A percentile compares a stretch with the other conserved stretches of the same genome.
phyloP scores from a whole-genome alignment of 116 monocot species.

The Posidonia oceanica region DNA sequence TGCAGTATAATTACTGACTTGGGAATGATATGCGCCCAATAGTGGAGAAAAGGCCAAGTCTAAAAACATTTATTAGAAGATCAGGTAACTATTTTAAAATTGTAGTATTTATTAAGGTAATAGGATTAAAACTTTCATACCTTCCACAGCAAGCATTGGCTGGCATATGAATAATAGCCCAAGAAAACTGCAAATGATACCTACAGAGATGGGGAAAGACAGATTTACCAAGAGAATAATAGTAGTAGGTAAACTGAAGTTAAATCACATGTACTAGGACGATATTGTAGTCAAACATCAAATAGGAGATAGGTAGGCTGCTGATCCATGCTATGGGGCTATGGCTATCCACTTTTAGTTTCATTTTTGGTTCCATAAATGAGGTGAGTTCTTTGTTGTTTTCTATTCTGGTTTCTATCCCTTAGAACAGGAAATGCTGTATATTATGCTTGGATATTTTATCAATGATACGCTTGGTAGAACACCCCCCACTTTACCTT shows the following conservation, averaged over 20 bases:
- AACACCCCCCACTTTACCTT: too few relatives aligned
- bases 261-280: background rate
- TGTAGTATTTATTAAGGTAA: background rate
- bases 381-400: too few relatives aligned
- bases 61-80: background rate
- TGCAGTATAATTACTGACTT: background rate
- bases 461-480: too few relatives aligned
- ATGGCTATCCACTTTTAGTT: too few relatives aligned
- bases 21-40: background rate
- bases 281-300: too few relatives aligned
- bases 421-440: too few relatives aligned
- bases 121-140: conserved; percentile 15
- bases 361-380: too few relatives aligned
- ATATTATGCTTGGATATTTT: too few relatives aligned
- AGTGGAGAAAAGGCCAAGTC: background rate
- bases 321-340: too few relatives aligned
- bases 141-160: conserved; percentile 21
- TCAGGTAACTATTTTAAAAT: background rate
- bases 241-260: too few relatives aligned
- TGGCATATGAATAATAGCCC: conserved; percentile 37
- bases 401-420: too few relatives aligned
- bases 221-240: background rate
- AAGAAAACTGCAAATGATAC: conserved; percentile 38
- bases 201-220: conserved; percentile 12
- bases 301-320: too few relatives aligned